Base-by-base conservation (phyloP, 2,329 filamentous ascomycete species). In the Diplodia seriata region DNA sequence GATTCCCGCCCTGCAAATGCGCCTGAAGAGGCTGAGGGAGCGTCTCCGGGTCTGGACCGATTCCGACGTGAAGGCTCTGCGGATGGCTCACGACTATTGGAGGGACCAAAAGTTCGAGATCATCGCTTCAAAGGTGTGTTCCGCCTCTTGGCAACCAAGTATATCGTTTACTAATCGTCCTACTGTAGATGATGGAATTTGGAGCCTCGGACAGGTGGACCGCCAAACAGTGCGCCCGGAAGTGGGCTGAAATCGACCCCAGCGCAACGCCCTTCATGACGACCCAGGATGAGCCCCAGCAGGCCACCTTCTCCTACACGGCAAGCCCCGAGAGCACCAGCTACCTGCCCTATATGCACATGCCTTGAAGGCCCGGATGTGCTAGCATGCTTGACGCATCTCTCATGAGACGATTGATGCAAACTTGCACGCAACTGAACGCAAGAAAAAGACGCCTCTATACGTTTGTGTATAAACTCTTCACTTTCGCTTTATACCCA, bases 1-100 rank as follows among this genome's bases (percentile, higher is more conserved):
- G 70, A 82, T 85, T 59, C 82, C 84, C 4, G 83, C 84, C 8
- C 75, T 86, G 38, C 84, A 86, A 72, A 86, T 86, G 84, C 82
- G 83, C 23, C 80, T 84, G 71, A 85, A 85, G 73, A 78, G 84
- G 47, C 75, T 86, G 47, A 77, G 82, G 20, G 83, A 85, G 71
- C 79, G 82, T 56, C 80, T 84, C 74, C 80, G 84, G 26, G 76
- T 81, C 1, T 86, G 84, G 84, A 82, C 80, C 26, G 83, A 85
- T n/a, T 74, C 76, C 20, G 84, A 86, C 68, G 73, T 85, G 53
- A 77, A 80, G 69, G 84, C 84, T 14, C 76, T 86, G 36, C 80
- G 79, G 66, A 76, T 80, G 73, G 84, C 84, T 38, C 80, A 84
- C 71, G 83, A 85, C 70, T 84, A 84, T 73, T 86, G 83, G 83